These are phyloP conservation scores for Scedosporium dehoogii DNA, from an alignment of 2,329 filamentous ascomycete genomes.

Conservation along the genomic window DNA sequence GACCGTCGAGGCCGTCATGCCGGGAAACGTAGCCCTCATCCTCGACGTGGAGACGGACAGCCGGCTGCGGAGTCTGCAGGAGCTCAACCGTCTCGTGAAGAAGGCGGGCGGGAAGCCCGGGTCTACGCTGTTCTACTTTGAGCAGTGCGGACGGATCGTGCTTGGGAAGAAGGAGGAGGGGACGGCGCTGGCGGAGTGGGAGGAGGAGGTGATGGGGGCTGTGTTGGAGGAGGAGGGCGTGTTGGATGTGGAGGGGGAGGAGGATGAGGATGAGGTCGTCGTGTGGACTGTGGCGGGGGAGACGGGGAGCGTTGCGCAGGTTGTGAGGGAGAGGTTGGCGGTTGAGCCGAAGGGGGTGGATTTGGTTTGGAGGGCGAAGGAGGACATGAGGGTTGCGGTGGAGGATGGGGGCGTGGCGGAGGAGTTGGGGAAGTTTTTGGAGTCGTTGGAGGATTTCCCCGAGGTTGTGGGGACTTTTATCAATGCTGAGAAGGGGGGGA, in stretches of 20 bases:
- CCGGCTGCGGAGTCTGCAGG: constrained; percentile 62
- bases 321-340: constrained; percentile 30
- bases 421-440: constrained; percentile 47
- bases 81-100: constrained; percentile 63
- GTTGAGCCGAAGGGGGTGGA: constrained; percentile 59
- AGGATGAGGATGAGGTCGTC: constrained; percentile 2
- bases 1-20: constrained; percentile 72
- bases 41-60: constrained; percentile 82
- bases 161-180: constrained; percentile 39
- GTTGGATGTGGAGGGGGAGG: constrained; percentile 9
- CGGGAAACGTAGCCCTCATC: constrained; percentile 66
- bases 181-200: neutral
- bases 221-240: constrained; percentile 5
- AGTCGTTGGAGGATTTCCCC: constrained; percentile 48
- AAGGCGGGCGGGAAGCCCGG: constrained; percentile 59
- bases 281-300: constrained; percentile 8
- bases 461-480: constrained; percentile 68
- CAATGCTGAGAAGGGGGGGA: constrained; percentile 42
- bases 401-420: constrained; percentile 42
- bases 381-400: constrained; percentile 58
- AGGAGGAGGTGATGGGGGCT: constrained; percentile 9
- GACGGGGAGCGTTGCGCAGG: constrained; percentile 8
- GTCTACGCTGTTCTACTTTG: constrained; percentile 76
- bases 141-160: constrained; percentile 64
- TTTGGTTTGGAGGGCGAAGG: constrained; percentile 69